Conservation (phyloP, 2,329 filamentous ascomycete species). For the Stachybotrys chartarum region DNA sequence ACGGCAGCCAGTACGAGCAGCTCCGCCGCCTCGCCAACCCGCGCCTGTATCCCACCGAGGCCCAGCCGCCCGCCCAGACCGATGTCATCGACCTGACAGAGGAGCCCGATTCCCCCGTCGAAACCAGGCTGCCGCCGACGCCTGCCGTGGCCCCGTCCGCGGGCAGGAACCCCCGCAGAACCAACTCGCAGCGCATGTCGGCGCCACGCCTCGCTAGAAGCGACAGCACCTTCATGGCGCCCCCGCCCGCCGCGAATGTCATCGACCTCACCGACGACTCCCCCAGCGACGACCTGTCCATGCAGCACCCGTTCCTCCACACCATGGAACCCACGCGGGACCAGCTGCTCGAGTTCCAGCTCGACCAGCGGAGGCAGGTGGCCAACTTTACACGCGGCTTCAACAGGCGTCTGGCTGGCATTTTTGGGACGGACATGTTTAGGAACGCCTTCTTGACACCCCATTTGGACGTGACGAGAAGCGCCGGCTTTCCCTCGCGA, state of each 20-base stretch:
- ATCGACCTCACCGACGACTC: constrained; percentile 48
- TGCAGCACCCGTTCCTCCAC: constrained; percentile 7
- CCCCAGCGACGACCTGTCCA: constrained; percentile 22
- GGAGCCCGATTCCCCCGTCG: constrained; percentile 39
- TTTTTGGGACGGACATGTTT: constrained; percentile 15
- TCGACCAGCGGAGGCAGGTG: neutral
- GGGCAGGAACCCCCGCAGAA: constrained; percentile 31
- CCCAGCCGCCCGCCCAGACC: constrained; percentile 6
- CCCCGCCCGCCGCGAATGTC: constrained; percentile 19
- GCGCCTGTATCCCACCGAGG: neutral
- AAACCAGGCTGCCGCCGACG: constrained; percentile 23
- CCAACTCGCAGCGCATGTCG: constrained; percentile 30
- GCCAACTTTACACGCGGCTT: constrained; percentile 14
- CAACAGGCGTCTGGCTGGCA: constrained; percentile 15
- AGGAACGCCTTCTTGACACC: constrained; percentile 8
- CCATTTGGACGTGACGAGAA: constrained; percentile 16
- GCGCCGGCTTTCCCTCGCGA: constrained; percentile 20
- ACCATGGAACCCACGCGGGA: neutral
- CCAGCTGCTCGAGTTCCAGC: constrained; percentile 13
- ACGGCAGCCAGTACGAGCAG: constrained; percentile 1
- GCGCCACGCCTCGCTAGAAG: constrained; percentile 36
- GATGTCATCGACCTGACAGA: constrained; percentile 43
- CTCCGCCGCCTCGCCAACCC: neutral
- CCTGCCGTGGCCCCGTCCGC: constrained; percentile 3
- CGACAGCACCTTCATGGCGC: constrained; percentile 33